Percentiles rank a stretch among this genome's conserved stretches.
Evolutionary conservation across 1,139 yeast genomes (phyloP).

Genomic region (Geotrichum siamense): DNA sequence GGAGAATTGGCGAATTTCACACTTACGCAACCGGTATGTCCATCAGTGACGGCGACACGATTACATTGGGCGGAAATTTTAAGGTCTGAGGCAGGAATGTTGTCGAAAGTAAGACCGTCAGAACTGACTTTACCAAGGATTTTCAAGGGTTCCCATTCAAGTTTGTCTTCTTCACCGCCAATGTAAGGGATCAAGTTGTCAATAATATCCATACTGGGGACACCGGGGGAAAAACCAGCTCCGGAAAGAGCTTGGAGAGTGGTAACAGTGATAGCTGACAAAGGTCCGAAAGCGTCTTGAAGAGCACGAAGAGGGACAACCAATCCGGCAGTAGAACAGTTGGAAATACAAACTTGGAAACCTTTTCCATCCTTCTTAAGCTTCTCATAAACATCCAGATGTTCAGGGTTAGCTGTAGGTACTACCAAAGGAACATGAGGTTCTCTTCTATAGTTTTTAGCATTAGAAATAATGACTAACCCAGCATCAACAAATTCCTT

Average conservation of each 20-base stretch:
- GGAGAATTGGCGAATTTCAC: slow-evolving; percentile 74
- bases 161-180: slow-evolving; percentile 96
- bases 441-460: slow-evolving; percentile 90
- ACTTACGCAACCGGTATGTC: slow-evolving; percentile 94
- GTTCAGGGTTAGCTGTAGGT: slow-evolving; percentile 95
- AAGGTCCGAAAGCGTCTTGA: slow-evolving; percentile 81
- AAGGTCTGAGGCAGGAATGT: slow-evolving; percentile 62
- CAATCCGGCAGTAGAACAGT: slow-evolving; percentile 96
- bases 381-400: slow-evolving; percentile 64
- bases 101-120: slow-evolving; percentile 44
- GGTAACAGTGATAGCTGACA: slow-evolving; percentile 78
- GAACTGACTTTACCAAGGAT: slow-evolving; percentile 65
- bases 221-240: slow-evolving; percentile 98
- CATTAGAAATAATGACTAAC: slow-evolving; percentile 80
- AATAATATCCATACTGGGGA: slow-evolving; percentile 85
- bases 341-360: slow-evolving; percentile 86
- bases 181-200: slow-evolving; percentile 94
- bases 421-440: slow-evolving; percentile 86
- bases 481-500: slow-evolving; percentile 74
- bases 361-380: slow-evolving; percentile 46
- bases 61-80: slow-evolving; percentile 94
- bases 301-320: slow-evolving; percentile 95
- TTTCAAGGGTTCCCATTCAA: slow-evolving; percentile 97
- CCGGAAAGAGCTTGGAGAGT: slow-evolving; percentile 97
- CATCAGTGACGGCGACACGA: slow-evolving; percentile 94